Evolutionary conservation across 192 early-diverging fungal species (phyloP).

Genomic region (Linnemannia exigua): DNA sequence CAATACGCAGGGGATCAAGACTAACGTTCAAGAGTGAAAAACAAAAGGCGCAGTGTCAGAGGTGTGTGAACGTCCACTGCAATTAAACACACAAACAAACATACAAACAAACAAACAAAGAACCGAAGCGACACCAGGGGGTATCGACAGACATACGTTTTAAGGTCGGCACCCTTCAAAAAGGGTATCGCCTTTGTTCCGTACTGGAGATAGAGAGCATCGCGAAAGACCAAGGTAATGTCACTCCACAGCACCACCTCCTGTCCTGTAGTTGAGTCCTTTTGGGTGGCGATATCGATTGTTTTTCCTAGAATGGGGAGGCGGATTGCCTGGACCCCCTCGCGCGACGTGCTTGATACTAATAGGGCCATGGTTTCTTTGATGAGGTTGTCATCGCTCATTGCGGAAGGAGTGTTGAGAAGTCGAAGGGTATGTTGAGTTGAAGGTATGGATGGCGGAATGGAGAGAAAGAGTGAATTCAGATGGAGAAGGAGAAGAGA

Average conservation of each 20-base stretch:
- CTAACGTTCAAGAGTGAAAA: not conserved
- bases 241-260: not conserved
- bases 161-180: not conserved
- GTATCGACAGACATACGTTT: not conserved
- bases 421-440: not conserved
- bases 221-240: not conserved
- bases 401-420: not conserved
- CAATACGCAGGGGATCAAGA: not conserved
- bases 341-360: not conserved
- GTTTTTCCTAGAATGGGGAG: not conserved
- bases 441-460: not conserved
- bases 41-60: not conserved
- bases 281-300: conserved; percentile 1
- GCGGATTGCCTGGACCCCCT: not conserved
- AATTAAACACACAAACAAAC: not conserved
- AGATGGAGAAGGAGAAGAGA: too few relatives aligned
- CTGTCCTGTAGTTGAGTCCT: not conserved
- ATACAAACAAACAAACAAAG: not conserved
- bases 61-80: not conserved
- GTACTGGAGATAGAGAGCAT: not conserved
- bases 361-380: not conserved
- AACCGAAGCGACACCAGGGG: too few relatives aligned
- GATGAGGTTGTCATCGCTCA: not conserved
- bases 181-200: not conserved
- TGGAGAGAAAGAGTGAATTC: not conserved